Conservation (phyloP, 257 asterid genomes). For the Solanum virginianum region DNA sequence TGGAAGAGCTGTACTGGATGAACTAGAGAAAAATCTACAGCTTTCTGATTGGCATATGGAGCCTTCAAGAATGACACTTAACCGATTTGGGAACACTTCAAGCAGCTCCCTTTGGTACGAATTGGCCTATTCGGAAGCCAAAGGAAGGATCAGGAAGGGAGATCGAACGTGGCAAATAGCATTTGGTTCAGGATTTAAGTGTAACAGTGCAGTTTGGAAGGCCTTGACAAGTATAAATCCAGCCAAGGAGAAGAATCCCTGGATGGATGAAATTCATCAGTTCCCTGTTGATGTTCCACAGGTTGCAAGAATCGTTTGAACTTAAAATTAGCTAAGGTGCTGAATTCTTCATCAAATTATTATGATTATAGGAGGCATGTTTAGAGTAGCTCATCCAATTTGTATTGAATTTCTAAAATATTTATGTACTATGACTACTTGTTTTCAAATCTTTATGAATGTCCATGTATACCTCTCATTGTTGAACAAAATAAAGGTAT, state of each 20-base stretch:
- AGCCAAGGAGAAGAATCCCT: slow-evolving; percentile 24
- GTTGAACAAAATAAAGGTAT: background rate
- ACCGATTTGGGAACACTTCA: slow-evolving; percentile 73
- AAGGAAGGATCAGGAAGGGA: slow-evolving; percentile 72
- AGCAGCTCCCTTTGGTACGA: slow-evolving; percentile 86
- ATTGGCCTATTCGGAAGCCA: slow-evolving; percentile 54
- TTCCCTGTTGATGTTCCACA: slow-evolving; percentile 30
- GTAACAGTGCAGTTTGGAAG: slow-evolving; percentile 86
- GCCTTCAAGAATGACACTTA: slow-evolving; percentile 73
- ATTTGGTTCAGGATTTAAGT: slow-evolving; percentile 79
- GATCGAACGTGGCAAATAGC: slow-evolving; percentile 86
- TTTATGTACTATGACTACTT: background rate
- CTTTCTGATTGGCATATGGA: slow-evolving; percentile 75
- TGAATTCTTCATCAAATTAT: background rate
- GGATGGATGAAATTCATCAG: slow-evolving; percentile 25
- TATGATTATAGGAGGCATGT: background rate
- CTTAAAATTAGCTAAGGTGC: background rate
- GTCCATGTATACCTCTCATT: background rate
- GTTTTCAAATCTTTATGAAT: background rate
- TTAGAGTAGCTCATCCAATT: background rate
- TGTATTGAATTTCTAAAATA: background rate
- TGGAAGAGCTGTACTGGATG: slow-evolving; percentile 75
- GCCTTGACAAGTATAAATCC: slow-evolving; percentile 52
- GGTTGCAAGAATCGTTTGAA: slow-evolving; percentile 4
- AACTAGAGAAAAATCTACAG: slow-evolving; percentile 62